A percentile compares a stretch with the other conserved stretches of the same genome.
These are phyloP conservation scores for Epipyxis sp. DNA, from an alignment of 108 stramenopile species.

Conservation along the genomic window DNA sequence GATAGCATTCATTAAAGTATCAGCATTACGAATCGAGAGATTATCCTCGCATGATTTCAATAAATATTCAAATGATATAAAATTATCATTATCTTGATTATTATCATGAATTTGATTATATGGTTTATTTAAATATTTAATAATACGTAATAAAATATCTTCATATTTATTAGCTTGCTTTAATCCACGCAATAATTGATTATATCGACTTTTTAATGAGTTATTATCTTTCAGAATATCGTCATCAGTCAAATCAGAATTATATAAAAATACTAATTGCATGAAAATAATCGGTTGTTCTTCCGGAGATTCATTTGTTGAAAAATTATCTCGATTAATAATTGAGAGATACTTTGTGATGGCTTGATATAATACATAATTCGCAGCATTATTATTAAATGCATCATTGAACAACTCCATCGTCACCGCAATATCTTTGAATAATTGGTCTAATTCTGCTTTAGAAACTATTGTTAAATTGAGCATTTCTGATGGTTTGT, in stretches of 20 bases:
- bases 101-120: not conserved
- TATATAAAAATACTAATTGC: not conserved
- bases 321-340: not conserved
- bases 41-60: no score
- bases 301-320: not conserved
- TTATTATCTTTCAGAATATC: not conserved
- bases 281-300: no score
- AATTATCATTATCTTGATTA: not conserved
- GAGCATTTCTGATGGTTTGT: not conserved
- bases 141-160: not conserved
- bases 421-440: no score
- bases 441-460: not conserved
- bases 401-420: no score
- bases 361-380: not conserved
- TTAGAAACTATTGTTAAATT: not conserved
- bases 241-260: not conserved
- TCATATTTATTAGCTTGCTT: not conserved
- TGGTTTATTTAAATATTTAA: not conserved
- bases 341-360: not conserved
- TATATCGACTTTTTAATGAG: not conserved
- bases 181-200: not conserved
- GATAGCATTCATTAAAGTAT: no score
- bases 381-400: no score
- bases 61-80: not conserved
- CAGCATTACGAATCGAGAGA: no score